Evolutionary conservation across 176 grass and related monocot genomes (phyloP), one percentile per base, ranked within the genome.

Genomic region (Poa annua): DNA sequence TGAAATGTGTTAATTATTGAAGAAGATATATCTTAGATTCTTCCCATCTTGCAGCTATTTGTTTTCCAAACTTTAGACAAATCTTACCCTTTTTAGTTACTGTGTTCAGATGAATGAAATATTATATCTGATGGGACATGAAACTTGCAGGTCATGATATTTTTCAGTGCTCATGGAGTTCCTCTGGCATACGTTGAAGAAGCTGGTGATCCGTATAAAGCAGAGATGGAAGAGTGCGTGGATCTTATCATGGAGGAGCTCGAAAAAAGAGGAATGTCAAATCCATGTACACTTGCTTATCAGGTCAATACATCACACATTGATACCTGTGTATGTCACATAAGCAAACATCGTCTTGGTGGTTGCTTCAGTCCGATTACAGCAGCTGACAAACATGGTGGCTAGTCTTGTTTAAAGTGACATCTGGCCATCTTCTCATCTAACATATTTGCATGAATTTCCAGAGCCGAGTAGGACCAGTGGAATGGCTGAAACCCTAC

Each of bases 141-240:
- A 65, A 39, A 81, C 59, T 88, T 83, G 73, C 76, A 96, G 96
- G 96, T 90, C 54, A 96, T 92, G 96, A 88, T 99, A 89, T 99
- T 99, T 94, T 99, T 99, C 90, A 99, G 96, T 90, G 96, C 96
- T 87, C 96, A 99, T 86, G 96, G 96, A 80, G 96, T 99, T 47
- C 96, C 96, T 66, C 74, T 99, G 56, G 96, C 96, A 72, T 99
- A 99, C 77, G 96, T 99, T 51, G 93, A 99, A 88, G 93, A 96
- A 96, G 96, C 96, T 76, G 96, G 96, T 32, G 96, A 98, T 77
- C 96, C 96, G 24, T 98, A 95, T 88, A 98, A 98, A 93, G 92
- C 92, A 81, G 92, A 95, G 81, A 95, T 95, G 96, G 96, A 99
- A 91, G 96, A 99, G 59, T 99, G 96, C 34, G 54, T 99, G 6